Evolutionary conservation across 2,329 filamentous ascomycete genomes (phyloP).

Genomic region (Beauveria caledonica): DNA sequence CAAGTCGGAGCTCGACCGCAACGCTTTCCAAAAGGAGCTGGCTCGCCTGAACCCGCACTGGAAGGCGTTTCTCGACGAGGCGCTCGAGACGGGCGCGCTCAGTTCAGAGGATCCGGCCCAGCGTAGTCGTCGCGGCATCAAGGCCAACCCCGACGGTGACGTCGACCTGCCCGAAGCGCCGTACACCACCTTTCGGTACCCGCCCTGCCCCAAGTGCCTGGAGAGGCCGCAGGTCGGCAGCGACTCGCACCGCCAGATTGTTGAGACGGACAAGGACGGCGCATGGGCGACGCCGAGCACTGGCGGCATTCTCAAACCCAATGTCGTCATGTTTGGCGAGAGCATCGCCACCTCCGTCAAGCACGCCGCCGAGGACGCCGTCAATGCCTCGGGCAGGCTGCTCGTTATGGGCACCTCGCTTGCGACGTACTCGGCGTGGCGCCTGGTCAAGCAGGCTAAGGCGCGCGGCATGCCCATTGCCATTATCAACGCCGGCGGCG

Average conservation of each 20-base stretch:
- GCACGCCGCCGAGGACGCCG: slow-evolving; percentile 64
- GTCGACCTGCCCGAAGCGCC: slow-evolving; percentile 81
- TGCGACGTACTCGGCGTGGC: slow-evolving; percentile 92
- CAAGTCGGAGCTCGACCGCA: slow-evolving; percentile 59
- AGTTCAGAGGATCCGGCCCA: slow-evolving; percentile 68
- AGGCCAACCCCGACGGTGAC: slow-evolving; percentile 89
- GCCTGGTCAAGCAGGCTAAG: slow-evolving; percentile 74
- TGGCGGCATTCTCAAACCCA: slow-evolving; percentile 81
- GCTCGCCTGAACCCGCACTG: slow-evolving; percentile 77
- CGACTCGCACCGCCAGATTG: slow-evolving; percentile 46
- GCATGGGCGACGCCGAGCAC: slow-evolving; percentile 61
- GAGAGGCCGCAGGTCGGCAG: slow-evolving; percentile 47
- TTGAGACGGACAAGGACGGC: slow-evolving; percentile 70
- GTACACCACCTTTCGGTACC: slow-evolving; percentile 86
- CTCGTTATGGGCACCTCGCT: slow-evolving; percentile 82
- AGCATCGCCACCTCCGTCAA: slow-evolving; percentile 67
- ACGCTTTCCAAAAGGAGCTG: slow-evolving; percentile 67
- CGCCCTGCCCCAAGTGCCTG: slow-evolving; percentile 76
- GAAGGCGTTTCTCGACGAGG: slow-evolving; percentile 65
- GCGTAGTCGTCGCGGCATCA: slow-evolving; percentile 59
- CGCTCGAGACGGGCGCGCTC: slow-evolving; percentile 65
- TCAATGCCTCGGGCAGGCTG: slow-evolving; percentile 67
- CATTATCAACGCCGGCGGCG: slow-evolving; percentile 79
- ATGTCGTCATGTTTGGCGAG: slow-evolving; percentile 95
- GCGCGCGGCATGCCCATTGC: slow-evolving; percentile 79